Evolutionary conservation across 768 basidiomycete species (phyloP), one percentile per base, ranked within the genome.

Genomic region (Xerocomellus amylosporus): DNA sequence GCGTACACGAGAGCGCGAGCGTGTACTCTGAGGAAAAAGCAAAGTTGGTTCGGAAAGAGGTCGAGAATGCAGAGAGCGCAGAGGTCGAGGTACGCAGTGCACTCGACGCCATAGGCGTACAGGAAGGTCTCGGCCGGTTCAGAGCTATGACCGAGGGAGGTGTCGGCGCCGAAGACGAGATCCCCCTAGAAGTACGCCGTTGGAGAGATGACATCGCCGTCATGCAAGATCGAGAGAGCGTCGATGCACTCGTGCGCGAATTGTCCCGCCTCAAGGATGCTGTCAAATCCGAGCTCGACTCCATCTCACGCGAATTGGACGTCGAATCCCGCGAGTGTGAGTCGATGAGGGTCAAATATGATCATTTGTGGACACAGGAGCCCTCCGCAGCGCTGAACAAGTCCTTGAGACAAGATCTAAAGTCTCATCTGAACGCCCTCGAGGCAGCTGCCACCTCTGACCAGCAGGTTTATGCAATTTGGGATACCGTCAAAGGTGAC

Each of bases 21-120:
- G 86, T 99, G 14, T 99, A 99, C 71, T 96, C 93, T 1, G 97
- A 99, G 71, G 97, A 99, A 74, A 98, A 98, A 75, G 97, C 96
- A 20, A 98, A 99, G 71, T 67, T 91, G 26, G 93, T 94, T 8
- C 80, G 97, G 38, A 83, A 78, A 6, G 94, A 98, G 69, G 90
- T 88, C 8, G 96, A 98, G 75, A 83, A 85, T 49, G 87, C 85
- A 0, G 95, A 98, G 58, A 75, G 82, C 22, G 86, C 88, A 0
- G 93, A 97, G 65, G 87, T 79, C 6, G 91, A 95, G 69, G 81
- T 82, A 33, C 76, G 83, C 58, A 89, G 89, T 44, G 84, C 85
- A 22, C 69, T 98, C 48, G 94, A 96, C 45, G 84, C 85, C 28
- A 76, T 95, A 56, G 90, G 90, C 1, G 79, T 98, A 31, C 87